phyloP scores from a whole-genome alignment of 2,329 filamentous ascomycete species.

The Leptographium radiaticola region DNA sequence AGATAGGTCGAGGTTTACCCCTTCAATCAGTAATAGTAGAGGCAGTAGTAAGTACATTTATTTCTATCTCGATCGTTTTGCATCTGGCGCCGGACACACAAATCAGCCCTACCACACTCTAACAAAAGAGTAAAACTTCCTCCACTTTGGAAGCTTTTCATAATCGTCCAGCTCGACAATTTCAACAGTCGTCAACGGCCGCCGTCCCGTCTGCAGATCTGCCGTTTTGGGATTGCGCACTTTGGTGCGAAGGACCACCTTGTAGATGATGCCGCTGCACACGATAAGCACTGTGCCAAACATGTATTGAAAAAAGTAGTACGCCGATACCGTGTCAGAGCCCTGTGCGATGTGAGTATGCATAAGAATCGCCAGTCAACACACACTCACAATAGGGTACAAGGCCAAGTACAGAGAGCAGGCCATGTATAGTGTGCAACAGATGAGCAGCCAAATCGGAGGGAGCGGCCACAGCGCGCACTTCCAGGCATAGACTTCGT shows the following conservation, averaged over 20 bases:
- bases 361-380: too few relatives aligned
- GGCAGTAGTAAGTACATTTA: too few relatives aligned
- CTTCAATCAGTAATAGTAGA: too few relatives aligned
- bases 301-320: constrained; percentile 6
- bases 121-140: not conserved
- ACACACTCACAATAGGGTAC: constrained; percentile 1
- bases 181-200: not conserved
- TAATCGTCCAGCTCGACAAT: not conserved
- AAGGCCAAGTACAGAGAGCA: constrained; percentile 4
- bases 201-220: not conserved
- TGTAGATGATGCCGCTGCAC: not conserved
- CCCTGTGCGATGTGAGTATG: not conserved
- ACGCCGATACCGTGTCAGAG: not conserved
- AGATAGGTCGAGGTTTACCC: too few relatives aligned
- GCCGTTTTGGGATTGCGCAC: not conserved
- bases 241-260: not conserved
- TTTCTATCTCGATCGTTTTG: too few relatives aligned
- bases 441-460: constrained; percentile 2
- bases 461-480: constrained; percentile 2
- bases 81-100: too few relatives aligned
- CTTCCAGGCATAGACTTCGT: constrained; percentile 1
- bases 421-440: constrained; percentile 1
- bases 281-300: constrained; percentile 2
- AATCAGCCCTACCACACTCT: not conserved
- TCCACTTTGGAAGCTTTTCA: not conserved